A percentile compares a stretch with the other conserved stretches of the same genome.
Evolutionary conservation across 306 rosid species (phyloP).

Genomic region (Ormosia semicastrata): DNA sequence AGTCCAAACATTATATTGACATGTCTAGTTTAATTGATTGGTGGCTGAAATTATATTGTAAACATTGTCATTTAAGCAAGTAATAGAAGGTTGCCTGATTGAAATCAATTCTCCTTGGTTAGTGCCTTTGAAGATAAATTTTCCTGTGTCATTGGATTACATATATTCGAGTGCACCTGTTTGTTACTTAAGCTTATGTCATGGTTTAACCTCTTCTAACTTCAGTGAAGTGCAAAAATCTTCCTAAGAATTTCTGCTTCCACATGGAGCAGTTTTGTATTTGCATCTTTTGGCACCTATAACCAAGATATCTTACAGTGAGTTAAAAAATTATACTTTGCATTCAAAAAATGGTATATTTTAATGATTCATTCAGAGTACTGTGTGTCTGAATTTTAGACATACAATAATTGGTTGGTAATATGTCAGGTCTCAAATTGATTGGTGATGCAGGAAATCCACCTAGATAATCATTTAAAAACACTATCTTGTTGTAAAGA

Average conservation of each 20-base stretch:
- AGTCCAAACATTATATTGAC: neutral
- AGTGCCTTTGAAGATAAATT: neutral
- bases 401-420: neutral
- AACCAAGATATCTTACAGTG: neutral
- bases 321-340: neutral
- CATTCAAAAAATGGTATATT: neutral
- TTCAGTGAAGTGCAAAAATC: neutral
- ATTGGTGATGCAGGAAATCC: neutral
- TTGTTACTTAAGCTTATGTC: neutral
- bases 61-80: neutral
- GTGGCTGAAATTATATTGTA: neutral
- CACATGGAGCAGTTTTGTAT: neutral
- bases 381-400: neutral
- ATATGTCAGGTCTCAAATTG: neutral
- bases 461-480: neutral
- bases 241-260: neutral
- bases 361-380: neutral
- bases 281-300: constrained; percentile 6
- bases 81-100: neutral
- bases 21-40: neutral
- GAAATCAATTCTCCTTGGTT: neutral
- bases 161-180: neutral
- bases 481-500: neutral
- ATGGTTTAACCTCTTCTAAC: neutral
- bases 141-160: neutral